Base-by-base conservation (phyloP, 73 alveolate species). In the Loxodes magnus region DNA sequence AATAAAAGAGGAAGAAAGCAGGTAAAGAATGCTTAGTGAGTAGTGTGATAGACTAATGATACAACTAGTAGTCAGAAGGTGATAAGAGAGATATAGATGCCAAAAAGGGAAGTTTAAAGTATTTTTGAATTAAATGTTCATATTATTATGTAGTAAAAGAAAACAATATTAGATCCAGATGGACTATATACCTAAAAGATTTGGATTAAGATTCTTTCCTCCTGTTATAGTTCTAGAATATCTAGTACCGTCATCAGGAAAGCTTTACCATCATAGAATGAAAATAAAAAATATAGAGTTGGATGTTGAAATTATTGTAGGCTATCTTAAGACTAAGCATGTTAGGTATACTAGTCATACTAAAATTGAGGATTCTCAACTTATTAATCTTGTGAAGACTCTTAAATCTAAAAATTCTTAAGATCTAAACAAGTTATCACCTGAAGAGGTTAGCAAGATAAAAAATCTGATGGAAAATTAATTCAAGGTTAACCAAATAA, bases 241-340 rank as follows among this genome's bases (percentile, higher is more conserved):
- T 67, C 68, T 84, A 65, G 87, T 88, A 15, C 93, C 94, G 9
- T 80, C 94, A 0, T 64, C 93, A 14, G 97, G 98, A 1, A 90
- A 90, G 78, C 78, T 90, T 37, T 90, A 90, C 52, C 97, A 90
- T 61, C 97, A 90, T 67, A 90, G 82, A 58, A 90, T 90, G 98
- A 77, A 88, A 56, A 68, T 90, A 3, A 52, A 81, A 31, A 56
- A 73, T 58, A 65, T 90, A 4, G 77, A 75, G 64, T 62, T 60
- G 25, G 88, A 82, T 24, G 71, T 82, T 53, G 76, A 64, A 39
- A 54, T 73, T 24, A 69, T 77, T 2, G 95, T n/a, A n/a, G n/a
- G n/a, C 43, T 83, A 90, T 60, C 58, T 90, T 23, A 77, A 82
- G 66, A 79, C 67, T 23, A 60, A 92, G 52, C 98, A 90, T 55